Conservation (phyloP, 1,284 basidiomycete species). For the Leucoagaricus sp. region DNA sequence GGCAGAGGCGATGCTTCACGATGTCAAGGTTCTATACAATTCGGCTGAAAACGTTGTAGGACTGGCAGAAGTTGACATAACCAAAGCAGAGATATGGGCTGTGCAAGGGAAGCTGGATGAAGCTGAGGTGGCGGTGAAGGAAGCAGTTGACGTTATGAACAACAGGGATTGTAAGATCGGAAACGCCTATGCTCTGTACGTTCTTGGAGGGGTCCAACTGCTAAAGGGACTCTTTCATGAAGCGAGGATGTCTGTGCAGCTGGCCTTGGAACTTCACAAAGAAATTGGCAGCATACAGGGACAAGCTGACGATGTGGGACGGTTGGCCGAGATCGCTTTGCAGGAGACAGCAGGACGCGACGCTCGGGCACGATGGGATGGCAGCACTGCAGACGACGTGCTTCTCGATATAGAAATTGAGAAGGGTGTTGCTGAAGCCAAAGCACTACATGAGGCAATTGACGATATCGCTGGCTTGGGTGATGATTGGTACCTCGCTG, state of each 20-base stretch:
- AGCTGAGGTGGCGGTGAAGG: background rate
- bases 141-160: constrained; percentile 8
- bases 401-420: constrained; percentile 16
- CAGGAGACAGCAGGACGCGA: background rate
- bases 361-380: too few relatives aligned
- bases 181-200: constrained; percentile 21
- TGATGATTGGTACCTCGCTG: constrained; percentile 23
- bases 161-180: constrained; percentile 14
- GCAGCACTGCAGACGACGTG: background rate
- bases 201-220: constrained; percentile 17
- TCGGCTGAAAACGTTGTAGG: constrained; percentile 1
- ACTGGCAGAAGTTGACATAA: constrained; percentile 4
- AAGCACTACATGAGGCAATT: constrained; percentile 24
- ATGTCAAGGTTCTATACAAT: constrained; percentile 4
- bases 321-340: constrained; percentile 21
- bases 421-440: constrained; percentile 18
- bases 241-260: constrained; percentile 16
- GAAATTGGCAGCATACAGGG: constrained; percentile 26
- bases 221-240: constrained; percentile 4
- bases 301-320: constrained; percentile 26
- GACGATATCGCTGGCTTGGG: constrained; percentile 23
- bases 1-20: background rate
- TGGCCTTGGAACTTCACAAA: constrained; percentile 23
- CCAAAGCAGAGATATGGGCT: constrained; percentile 15
- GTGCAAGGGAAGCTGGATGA: background rate